Evolutionary conservation across 768 basidiomycete species (phyloP), one percentile per base, ranked within the genome.

Genomic region (Austroboletus eburneus): DNA sequence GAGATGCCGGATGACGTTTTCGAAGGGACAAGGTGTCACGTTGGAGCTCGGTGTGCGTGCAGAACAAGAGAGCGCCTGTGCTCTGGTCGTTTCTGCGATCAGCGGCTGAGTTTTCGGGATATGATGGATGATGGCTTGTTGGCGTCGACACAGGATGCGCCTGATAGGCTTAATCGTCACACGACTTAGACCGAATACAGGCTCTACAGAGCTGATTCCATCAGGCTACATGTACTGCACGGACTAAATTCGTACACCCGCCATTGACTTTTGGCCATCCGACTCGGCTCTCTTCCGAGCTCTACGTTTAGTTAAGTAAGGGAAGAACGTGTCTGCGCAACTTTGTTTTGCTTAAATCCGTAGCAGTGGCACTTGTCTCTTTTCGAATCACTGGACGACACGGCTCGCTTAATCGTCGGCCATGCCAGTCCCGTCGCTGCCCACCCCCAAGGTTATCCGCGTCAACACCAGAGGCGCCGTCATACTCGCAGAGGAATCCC

Each of bases 391-490:
- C 55, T 39, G 37, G 38, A 32, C 47, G 45, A 54, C 42, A 44
- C 48, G 27, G 35, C 42, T 35, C 38, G 37, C 49, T 50, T 45
- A 29, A 51, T 42, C 38, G 36, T 59, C 47, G 33, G 49, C 52
- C 54, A 73, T 78, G 73, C 62, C 73, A 58, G 69, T 71, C 29
- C 81, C 85, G 32, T 76, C 85, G 36, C 72, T 95, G 48, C 93
- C 93, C 33, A 78, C 80, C 29, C 82, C 90, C 25, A 85, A 80
- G 66, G 83, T 89, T 43, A 95, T 97, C 61, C 90, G 91, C 65
- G 94, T 97, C 59, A 91, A 96, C 58, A 96, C 92, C 22, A 81
- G 91, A 53, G 94, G 94, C 14, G 94, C 94, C 14, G 77, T 95
- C 48, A 96, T 97, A 54, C 74, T 97, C 30, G 81, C 87, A 39